Evolutionary conservation across 1,284 basidiomycete species (phyloP).

Genomic region (Mycena citricolor): DNA sequence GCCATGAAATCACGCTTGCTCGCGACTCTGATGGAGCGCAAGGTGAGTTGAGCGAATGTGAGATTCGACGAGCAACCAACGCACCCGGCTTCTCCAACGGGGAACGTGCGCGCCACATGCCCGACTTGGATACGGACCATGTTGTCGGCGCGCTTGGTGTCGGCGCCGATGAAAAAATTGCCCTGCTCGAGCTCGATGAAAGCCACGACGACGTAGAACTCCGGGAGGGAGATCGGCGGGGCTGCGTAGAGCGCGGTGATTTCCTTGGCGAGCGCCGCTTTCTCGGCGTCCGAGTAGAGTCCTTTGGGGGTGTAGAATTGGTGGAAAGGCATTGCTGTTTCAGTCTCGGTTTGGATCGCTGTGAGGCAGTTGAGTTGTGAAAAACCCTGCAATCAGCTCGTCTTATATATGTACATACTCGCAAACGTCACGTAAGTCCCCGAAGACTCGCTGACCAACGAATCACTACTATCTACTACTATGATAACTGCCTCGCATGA

Average conservation of each 20-base stretch:
- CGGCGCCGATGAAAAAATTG: constrained; percentile 20
- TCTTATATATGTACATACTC: no score
- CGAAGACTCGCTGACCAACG: no score
- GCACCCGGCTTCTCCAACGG: constrained; percentile 13
- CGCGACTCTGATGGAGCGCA: constrained; percentile 6
- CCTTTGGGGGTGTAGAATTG: constrained; percentile 24
- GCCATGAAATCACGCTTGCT: constrained; percentile 22
- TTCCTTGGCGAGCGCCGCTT: constrained; percentile 21
- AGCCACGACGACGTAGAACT: constrained; percentile 25
- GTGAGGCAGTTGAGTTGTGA: no score
- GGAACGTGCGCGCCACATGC: constrained; percentile 22
- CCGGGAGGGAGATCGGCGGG: constrained; percentile 10
- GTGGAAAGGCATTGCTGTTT: constrained; percentile 25
- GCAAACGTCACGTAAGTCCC: no score
- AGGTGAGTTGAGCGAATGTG: no score
- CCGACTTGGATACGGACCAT: constrained; percentile 24
- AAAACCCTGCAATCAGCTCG: no score
- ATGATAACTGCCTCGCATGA: no score
- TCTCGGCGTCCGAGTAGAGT: constrained; percentile 25
- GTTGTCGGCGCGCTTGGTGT: constrained; percentile 5
- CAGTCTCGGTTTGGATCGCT: no score
- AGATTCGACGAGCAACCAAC: no score
- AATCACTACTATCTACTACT: no score
- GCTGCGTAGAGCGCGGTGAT: constrained; percentile 19
- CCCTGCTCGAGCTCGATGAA: constrained; percentile 24